Base-by-base conservation (phyloP, 139 green algal species). In the Chlorella sp. region DNA sequence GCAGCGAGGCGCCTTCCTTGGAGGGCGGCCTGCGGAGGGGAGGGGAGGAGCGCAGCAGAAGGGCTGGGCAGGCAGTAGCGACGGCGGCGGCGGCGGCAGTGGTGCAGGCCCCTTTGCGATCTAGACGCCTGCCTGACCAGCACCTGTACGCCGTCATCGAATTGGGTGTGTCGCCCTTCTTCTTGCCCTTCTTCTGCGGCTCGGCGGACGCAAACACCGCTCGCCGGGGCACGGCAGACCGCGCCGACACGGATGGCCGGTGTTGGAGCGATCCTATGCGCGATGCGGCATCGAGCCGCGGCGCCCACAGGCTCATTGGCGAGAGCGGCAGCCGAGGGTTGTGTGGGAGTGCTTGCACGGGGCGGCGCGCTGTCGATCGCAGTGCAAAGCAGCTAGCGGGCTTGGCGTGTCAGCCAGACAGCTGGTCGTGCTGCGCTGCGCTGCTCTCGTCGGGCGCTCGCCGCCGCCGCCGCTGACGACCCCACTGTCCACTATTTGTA, bases 1-100 rank as follows among this genome's bases (percentile, higher is more conserved):
- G 87, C 46, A 95, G 62, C 44, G 60, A 75, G 13, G 93, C 76
- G 13, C 89, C 70, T 43, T 90, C 88, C 32, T 82, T 41, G 41
- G 84, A 83, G 1, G 89, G 76, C n/a, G 81, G 72, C 32, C 90
- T 90, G 85, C 64, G 9, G 30, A 34, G 36, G 46, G 17, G n/a
- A 43, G 77, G 36, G 7, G 24, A 6, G 51, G 20, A 26, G 3
- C 38, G 44, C n/a, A 30, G 9, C n/a, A n/a, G n/a, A 28, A 60
- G 65, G 1, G 65, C 28, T 69, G 62, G 36, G 62, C 28, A 38
- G 56, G 56, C 22, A 36, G 26, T 38, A 26, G 13, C 26, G 73
- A 32, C 73, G 44, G 73, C 34, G 73, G 46, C n/a, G 32, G 44
- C 43, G 56, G 43, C 72, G 72, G 40, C 40, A 46, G 70, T 7